These are phyloP conservation scores for Apophysomyces variabilis DNA, from an alignment of 371 early-diverging fungal genomes.

Conservation along the genomic window DNA sequence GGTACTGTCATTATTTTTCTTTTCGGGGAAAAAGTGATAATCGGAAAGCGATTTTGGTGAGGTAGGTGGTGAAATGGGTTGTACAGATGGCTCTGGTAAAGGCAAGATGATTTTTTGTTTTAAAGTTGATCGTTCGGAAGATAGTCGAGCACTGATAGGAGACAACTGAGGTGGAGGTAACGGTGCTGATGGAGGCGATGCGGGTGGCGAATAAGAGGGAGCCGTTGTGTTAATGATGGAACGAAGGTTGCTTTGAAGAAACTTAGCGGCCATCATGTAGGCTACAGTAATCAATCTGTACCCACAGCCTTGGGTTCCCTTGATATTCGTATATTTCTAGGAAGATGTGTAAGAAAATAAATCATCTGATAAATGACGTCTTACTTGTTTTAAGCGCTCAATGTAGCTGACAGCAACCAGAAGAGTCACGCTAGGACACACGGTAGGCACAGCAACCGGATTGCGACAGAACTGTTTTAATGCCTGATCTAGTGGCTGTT, in stretches of 20 bases:
- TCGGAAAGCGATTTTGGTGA: constrained; percentile 27
- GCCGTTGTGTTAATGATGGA: constrained; percentile 34
- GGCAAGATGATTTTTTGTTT: constrained; percentile 9
- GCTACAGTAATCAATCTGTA: constrained; percentile 60
- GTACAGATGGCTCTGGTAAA: not conserved
- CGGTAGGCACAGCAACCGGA: constrained; percentile 37
- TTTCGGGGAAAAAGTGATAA: constrained; percentile 17
- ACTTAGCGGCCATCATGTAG: constrained; percentile 64
- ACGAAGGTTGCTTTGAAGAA: constrained; percentile 48
- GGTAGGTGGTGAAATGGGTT: constrained; percentile 28
- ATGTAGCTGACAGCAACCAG: constrained; percentile 60
- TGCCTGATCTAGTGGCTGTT: constrained; percentile 33
- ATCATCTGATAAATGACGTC: constrained; percentile 11
- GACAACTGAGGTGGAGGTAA: constrained; percentile 8
- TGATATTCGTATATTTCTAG: constrained; percentile 53
- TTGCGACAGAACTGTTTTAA: constrained; percentile 34
- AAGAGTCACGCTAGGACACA: constrained; percentile 55
- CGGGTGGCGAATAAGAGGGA: constrained; percentile 13
- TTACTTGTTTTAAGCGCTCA: constrained; percentile 62
- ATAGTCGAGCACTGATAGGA: constrained; percentile 14
- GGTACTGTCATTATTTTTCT: constrained; percentile 9
- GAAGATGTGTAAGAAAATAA: not conserved
- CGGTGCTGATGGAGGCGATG: constrained; percentile 14
- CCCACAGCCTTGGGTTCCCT: constrained; percentile 59
- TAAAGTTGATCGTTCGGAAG: constrained; percentile 21